Conservation (phyloP, 768 basidiomycete species). For the Daedalea quercina region DNA sequence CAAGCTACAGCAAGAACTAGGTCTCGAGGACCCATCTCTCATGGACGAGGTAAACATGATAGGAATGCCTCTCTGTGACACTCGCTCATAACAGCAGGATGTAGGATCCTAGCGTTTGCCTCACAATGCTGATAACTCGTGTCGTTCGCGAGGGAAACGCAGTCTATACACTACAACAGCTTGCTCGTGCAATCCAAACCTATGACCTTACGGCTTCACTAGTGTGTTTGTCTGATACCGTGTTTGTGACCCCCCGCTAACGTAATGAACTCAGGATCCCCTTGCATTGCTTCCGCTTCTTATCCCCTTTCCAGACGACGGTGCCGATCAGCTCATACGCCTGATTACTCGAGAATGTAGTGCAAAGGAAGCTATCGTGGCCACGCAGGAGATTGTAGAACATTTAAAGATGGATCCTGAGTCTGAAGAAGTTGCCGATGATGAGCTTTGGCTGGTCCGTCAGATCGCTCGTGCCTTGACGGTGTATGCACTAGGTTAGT, state of each 20-base stretch:
- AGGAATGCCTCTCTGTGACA: not conserved
- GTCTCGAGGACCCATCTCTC: not conserved
- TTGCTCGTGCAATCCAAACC: slow-evolving; percentile 9
- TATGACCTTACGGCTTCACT: slow-evolving; percentile 9
- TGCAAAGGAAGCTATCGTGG: slow-evolving; percentile 37
- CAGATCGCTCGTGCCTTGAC: slow-evolving; percentile 20
- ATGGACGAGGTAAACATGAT: slow-evolving; percentile 1
- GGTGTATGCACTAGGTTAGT: slow-evolving; percentile 17
- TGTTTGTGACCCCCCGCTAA: not conserved
- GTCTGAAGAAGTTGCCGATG: slow-evolving; percentile 17
- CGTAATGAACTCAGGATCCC: slow-evolving; percentile 28
- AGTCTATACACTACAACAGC: slow-evolving; percentile 3
- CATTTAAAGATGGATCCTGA: slow-evolving; percentile 14
- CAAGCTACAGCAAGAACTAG: not conserved
- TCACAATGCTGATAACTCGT: slow-evolving; percentile 13
- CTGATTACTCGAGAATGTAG: slow-evolving; percentile 25
- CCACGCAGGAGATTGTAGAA: slow-evolving; percentile 34
- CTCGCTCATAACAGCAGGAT: slow-evolving; percentile 1
- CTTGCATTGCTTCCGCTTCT: slow-evolving; percentile 31
- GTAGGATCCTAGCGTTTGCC: slow-evolving; percentile 14
- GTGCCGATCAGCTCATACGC: slow-evolving; percentile 27
- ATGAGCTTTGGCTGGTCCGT: slow-evolving; percentile 2
- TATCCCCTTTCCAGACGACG: slow-evolving; percentile 24
- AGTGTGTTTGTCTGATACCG: slow-evolving; percentile 8
- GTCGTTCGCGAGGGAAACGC: slow-evolving; percentile 13